Evolutionary conservation across 140 eudicot species (phyloP), one percentile per base, ranked within the genome.

Genomic region (Anethum foeniculum): DNA sequence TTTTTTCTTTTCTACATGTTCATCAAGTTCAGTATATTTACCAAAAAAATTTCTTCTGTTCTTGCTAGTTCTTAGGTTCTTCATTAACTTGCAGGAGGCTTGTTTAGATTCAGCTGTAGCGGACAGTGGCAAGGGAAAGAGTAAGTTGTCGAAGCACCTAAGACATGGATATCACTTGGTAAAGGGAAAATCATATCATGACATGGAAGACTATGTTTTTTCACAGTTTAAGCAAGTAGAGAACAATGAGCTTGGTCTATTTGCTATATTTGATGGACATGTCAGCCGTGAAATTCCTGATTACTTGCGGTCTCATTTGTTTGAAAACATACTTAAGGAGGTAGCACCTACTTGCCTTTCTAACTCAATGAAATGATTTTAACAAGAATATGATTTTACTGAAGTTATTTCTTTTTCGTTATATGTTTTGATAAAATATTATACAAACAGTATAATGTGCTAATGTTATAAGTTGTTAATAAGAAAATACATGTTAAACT

Each of bases 261-360:
- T 91, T 75, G 96, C 97, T 0, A 89, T 93, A 64, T 91, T 93
- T 64, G 96, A 91, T 56, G 98, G 98, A 3, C 97, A 93, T 87
- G 84, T 88, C 9, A 90, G 98, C 85, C 92, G 78, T 16, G 92
- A 90, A 21, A 83, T 91, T 80, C 98, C 98, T 10, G 87, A 93
- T 28, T 91, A 91, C 71, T 76, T 93, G 48, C 83, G 88, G 0
- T 84, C 93, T 71, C 89, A 93, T 89, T 81, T 91, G 77, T 93
- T 93, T 51, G 88, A 92, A 75, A 92, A 86, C 62, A 94, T 94
- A 56, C 68, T 93, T 72, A 90, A 93, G 0, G 91, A 91, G 98
- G 98, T 91, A 88, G 44, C 1, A 12, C 5, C 2, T 28, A 14
- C 25, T 15, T 69, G 23, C 75, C 41, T 16, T 69, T 34, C 0